Evolutionary conservation across 1,139 yeast species (phyloP).

Genomic region (Suhomyces coccinellae): DNA sequence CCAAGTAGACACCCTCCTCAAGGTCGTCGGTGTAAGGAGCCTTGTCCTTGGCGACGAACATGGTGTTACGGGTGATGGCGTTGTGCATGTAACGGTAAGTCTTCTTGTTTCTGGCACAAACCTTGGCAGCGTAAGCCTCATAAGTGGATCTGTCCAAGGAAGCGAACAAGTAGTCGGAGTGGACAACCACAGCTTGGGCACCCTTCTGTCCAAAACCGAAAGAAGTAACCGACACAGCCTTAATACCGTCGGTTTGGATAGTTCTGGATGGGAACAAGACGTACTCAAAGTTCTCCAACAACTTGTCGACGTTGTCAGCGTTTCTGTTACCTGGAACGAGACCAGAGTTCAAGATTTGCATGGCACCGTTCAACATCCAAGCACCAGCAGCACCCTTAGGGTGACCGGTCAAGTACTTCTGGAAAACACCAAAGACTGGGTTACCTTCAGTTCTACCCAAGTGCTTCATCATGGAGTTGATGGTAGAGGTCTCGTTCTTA

Average conservation of each 20-base stretch:
- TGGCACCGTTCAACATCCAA: constrained; percentile 99
- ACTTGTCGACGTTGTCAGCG: constrained; percentile 91
- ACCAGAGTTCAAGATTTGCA: constrained; percentile 90
- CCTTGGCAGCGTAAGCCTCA: constrained; percentile 68
- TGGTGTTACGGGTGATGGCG: constrained; percentile 85
- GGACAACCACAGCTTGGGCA: constrained; percentile 89
- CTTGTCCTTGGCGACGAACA: constrained; percentile 90
- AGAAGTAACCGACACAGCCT: constrained; percentile 95
- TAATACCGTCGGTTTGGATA: constrained; percentile 92
- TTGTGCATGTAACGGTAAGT: constrained; percentile 96
- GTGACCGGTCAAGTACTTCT: constrained; percentile 97
- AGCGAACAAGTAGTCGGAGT: constrained; percentile 91
- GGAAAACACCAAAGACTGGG: constrained; percentile 97
- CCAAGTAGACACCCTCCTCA: constrained; percentile 88
- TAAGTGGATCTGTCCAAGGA: constrained; percentile 72
- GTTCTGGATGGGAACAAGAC: constrained; percentile 94
- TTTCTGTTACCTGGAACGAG: constrained; percentile 98
- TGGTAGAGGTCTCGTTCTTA: constrained; percentile 92
- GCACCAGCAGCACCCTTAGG: constrained; percentile 99
- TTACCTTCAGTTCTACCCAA: constrained; percentile 97
- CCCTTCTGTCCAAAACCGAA: constrained; percentile 99
- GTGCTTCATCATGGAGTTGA: constrained; percentile 90
- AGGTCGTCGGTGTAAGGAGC: constrained; percentile 89
- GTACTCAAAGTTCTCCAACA: constrained; percentile 78
- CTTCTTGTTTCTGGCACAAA: constrained; percentile 77